A percentile compares a stretch with the other conserved stretches of the same genome.
Evolutionary conservation across 768 basidiomycete genomes (phyloP).

Genomic region (Auricularia sp.): DNA sequence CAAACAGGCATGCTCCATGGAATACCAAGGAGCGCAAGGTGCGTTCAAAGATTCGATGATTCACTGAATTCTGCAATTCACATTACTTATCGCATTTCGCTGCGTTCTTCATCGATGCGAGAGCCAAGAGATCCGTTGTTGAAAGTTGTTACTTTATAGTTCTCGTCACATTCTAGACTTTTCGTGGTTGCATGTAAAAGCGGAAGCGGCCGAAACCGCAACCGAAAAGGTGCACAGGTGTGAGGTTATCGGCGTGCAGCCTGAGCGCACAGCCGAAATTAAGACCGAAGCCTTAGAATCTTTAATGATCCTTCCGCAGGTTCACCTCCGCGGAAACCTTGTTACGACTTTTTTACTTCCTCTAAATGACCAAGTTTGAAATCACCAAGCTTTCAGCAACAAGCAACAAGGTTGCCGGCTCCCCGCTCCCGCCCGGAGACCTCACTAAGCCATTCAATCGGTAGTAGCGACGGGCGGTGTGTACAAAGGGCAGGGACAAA

Average conservation of each 20-base stretch:
- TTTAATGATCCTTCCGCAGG: slow-evolving; percentile 69
- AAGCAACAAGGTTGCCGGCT: slow-evolving; percentile 43
- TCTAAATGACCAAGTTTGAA: slow-evolving; percentile 77
- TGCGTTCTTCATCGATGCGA: slow-evolving; percentile 74
- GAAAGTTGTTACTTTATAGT: slow-evolving; percentile 30
- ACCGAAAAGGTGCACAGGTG: slow-evolving; percentile 36
- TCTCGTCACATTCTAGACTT: slow-evolving; percentile 9
- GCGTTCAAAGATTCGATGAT: slow-evolving; percentile 80
- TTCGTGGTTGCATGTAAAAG: slow-evolving; percentile 9
- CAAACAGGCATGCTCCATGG: slow-evolving; percentile 66
- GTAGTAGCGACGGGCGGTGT: slow-evolving; percentile 87
- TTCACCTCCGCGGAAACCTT: slow-evolving; percentile 78
- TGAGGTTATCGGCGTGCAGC: slow-evolving; percentile 29
- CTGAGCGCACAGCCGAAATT: not conserved
- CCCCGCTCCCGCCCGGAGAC: slow-evolving; percentile 65
- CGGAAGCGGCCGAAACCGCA: slow-evolving; percentile 14
- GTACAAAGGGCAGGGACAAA: slow-evolving; percentile 88
- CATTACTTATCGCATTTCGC: slow-evolving; percentile 60
- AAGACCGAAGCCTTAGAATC: slow-evolving; percentile 17
- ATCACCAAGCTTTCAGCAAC: slow-evolving; percentile 33
- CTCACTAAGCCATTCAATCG: slow-evolving; percentile 87
- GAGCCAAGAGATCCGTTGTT: slow-evolving; percentile 68
- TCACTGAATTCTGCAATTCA: slow-evolving; percentile 77
- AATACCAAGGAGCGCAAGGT: slow-evolving; percentile 70
- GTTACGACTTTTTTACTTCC: slow-evolving; percentile 79